phyloP scores from a whole-genome alignment of 2,329 filamentous ascomycete genomes.

The Microdochium paspali region DNA sequence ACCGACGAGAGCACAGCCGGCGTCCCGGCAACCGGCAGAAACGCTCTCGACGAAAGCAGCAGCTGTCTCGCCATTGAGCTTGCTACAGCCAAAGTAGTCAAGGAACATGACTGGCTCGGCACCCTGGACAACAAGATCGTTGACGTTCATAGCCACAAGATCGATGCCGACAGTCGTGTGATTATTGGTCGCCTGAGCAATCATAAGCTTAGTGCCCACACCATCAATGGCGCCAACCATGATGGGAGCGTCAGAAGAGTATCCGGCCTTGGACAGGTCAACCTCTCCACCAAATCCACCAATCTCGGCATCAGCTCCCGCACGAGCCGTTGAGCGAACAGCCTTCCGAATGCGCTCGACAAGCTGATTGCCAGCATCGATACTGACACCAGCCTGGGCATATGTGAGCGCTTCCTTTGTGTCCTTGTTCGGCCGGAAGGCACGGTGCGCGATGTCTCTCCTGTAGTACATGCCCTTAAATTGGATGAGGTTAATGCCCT shows the following conservation, averaged over 20 bases:
- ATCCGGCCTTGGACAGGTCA: slow-evolving; percentile 67
- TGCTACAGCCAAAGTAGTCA: slow-evolving; percentile 94
- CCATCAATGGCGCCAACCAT: slow-evolving; percentile 88
- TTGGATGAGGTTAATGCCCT: slow-evolving; percentile 67
- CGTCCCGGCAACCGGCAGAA: slow-evolving; percentile 73
- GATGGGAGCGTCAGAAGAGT: slow-evolving; percentile 57
- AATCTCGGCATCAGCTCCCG: slow-evolving; percentile 86
- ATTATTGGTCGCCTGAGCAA: slow-evolving; percentile 81
- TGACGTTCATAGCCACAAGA: slow-evolving; percentile 98
- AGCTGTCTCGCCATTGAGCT: slow-evolving; percentile 68
- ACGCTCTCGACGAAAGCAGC: slow-evolving; percentile 87
- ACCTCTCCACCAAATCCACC: slow-evolving; percentile 91
- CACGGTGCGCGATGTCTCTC: slow-evolving; percentile 82
- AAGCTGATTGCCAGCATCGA: slow-evolving; percentile 87
- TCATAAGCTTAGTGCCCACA: slow-evolving; percentile 91
- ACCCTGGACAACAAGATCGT: slow-evolving; percentile 92
- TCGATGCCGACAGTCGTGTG: slow-evolving; percentile 95
- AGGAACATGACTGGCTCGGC: slow-evolving; percentile 94
- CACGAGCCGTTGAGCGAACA: slow-evolving; percentile 74
- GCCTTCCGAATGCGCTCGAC: slow-evolving; percentile 86
- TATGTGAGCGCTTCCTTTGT: slow-evolving; percentile 65
- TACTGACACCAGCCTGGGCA: slow-evolving; percentile 85
- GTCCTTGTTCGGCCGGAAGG: slow-evolving; percentile 38
- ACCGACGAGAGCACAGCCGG: slow-evolving; percentile 85
- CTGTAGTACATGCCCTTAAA: slow-evolving; percentile 89